phyloP scores from a whole-genome alignment of 2,329 filamentous ascomycete species.

The Plenodomus tracheiphilus region DNA sequence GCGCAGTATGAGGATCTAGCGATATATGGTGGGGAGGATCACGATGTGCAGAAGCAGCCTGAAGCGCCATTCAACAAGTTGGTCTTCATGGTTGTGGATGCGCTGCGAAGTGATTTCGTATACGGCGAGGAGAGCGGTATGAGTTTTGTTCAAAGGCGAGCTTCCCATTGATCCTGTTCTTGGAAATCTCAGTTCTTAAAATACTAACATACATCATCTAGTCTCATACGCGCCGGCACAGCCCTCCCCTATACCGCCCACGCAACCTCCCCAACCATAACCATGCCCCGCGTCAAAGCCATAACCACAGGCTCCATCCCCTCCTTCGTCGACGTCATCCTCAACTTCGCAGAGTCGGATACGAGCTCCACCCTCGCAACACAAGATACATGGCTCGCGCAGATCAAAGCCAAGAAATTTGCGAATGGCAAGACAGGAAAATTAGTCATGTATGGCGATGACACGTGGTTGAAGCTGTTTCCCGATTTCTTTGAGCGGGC shows the following conservation, averaged over 20 bases:
- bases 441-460: slow-evolving; percentile 93
- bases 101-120: slow-evolving; percentile 87
- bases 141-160: slow-evolving; percentile 81
- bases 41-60: slow-evolving; percentile 51
- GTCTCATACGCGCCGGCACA: slow-evolving; percentile 78
- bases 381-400: slow-evolving; percentile 95
- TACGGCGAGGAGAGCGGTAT: slow-evolving; percentile 82
- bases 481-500: slow-evolving; percentile 81
- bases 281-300: slow-evolving; percentile 96
- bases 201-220: slow-evolving; percentile 42
- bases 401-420: slow-evolving; percentile 68
- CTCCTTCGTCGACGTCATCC: slow-evolving; percentile 93
- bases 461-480: slow-evolving; percentile 98
- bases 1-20: slow-evolving; percentile 66
- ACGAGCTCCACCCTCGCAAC: slow-evolving; percentile 82
- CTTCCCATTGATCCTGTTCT: neutral
- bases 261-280: slow-evolving; percentile 95
- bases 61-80: slow-evolving; percentile 81
- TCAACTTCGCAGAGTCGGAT: slow-evolving; percentile 95
- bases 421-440: slow-evolving; percentile 59
- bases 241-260: slow-evolving; percentile 94
- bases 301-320: slow-evolving; percentile 98
- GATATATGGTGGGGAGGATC: slow-evolving; percentile 45
- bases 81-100: slow-evolving; percentile 98
- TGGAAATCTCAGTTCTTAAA: neutral